Conservation (phyloP, 257 asterid species). For the Solanum lycopersicoides region DNA sequence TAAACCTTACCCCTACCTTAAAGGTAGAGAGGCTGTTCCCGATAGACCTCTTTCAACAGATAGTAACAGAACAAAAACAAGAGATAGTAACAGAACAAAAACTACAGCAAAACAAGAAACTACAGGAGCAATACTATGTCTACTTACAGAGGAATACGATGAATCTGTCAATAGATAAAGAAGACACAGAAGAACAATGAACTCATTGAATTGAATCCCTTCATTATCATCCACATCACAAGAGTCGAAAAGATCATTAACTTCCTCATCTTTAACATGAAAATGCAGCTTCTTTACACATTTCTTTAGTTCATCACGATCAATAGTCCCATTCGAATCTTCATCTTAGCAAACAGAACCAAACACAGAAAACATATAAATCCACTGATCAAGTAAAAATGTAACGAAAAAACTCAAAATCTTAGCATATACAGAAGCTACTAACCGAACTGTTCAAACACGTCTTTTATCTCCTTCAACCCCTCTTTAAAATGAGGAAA, state of each 20-base stretch:
- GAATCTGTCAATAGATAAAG: conserved; percentile 24
- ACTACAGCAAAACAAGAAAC: not conserved
- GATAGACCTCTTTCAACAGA: not conserved
- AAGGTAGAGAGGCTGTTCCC: not conserved
- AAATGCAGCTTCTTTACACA: conserved; percentile 28
- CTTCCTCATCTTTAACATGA: conserved; percentile 22
- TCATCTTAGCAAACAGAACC: conserved; percentile 15
- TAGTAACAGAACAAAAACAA: not conserved
- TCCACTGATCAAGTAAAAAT: not conserved
- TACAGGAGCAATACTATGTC: not conserved
- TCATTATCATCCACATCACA: conserved; percentile 34
- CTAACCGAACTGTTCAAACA: conserved; percentile 37
- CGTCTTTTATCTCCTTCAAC: conserved; percentile 21
- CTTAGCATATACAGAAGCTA: not conserved
- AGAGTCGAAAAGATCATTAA: conserved; percentile 28
- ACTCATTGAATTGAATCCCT: conserved; percentile 45
- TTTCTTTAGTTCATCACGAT: conserved; percentile 29
- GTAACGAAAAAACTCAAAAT: not conserved
- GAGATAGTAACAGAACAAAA: not conserved
- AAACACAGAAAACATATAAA: not conserved
- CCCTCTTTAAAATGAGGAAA: conserved; percentile 41
- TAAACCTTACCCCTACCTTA: not conserved
- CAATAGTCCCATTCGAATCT: conserved; percentile 35
- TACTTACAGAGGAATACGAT: conserved; percentile 4
- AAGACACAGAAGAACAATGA: conserved; percentile 39